Percentiles rank a stretch among this genome's conserved stretches.
Conservation (phyloP, 495 filamentous ascomycete species). For the Aspergillus diversus region DNA sequence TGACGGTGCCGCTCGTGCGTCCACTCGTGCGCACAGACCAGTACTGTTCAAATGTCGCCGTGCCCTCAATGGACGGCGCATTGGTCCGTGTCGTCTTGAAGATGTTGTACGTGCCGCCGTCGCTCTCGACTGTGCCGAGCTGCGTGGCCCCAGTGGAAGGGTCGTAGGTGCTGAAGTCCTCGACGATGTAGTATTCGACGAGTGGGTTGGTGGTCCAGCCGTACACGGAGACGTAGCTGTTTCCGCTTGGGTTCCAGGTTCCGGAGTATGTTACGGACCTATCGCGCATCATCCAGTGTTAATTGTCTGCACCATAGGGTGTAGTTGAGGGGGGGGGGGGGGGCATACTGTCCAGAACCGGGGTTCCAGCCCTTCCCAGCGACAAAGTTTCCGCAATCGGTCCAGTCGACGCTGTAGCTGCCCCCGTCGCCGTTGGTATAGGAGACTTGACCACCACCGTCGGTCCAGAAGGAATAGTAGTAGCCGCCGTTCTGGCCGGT, state of each 20-base stretch:
- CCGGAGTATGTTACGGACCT: slow-evolving; percentile 59
- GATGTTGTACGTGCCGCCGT: slow-evolving; percentile 68
- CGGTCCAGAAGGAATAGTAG: slow-evolving; percentile 68
- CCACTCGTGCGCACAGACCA: slow-evolving; percentile 60
- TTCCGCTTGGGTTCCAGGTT: slow-evolving; percentile 56
- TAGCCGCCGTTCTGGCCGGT: slow-evolving; percentile 61
- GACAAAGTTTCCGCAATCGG: slow-evolving; percentile 60
- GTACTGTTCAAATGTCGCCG: slow-evolving; percentile 64
- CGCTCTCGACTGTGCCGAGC: slow-evolving; percentile 58
- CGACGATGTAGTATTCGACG: slow-evolving; percentile 67
- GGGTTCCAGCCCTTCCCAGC: slow-evolving; percentile 65
- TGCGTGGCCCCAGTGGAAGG: slow-evolving; percentile 46
- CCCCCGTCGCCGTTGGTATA: slow-evolving; percentile 63
- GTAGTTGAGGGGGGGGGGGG: not conserved
- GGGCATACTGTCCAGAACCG: slow-evolving; percentile 45
- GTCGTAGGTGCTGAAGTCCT: slow-evolving; percentile 58
- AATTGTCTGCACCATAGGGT: not conserved
- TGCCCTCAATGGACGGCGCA: slow-evolving; percentile 61
- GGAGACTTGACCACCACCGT: slow-evolving; percentile 50
- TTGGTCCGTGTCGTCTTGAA: slow-evolving; percentile 61
- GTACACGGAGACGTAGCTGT: slow-evolving; percentile 63
- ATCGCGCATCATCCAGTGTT: not conserved
- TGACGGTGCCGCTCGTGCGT: slow-evolving; percentile 57
- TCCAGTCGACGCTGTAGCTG: slow-evolving; percentile 59
- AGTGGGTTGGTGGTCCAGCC: slow-evolving; percentile 66